Evolutionary conservation across 2,329 filamentous ascomycete species (phyloP).

Genomic region (Alternaria alternata): DNA sequence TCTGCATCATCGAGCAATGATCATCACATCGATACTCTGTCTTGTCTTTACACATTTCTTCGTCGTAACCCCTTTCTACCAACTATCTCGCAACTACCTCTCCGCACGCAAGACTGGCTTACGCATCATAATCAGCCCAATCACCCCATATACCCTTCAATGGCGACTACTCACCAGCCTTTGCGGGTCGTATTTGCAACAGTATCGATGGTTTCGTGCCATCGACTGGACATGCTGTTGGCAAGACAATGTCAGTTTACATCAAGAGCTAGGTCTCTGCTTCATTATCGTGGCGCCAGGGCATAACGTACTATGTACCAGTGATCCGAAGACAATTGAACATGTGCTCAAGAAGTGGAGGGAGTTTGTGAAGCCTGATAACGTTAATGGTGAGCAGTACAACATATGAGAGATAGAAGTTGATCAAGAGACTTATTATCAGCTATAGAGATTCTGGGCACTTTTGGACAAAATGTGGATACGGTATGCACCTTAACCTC

Average conservation of each 20-base stretch:
- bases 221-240: constrained; percentile 27
- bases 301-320: constrained; percentile 24
- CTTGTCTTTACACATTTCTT: constrained; percentile 10
- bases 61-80: background rate
- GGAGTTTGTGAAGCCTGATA: constrained; percentile 32
- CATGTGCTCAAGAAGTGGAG: constrained; percentile 27
- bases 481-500: constrained; percentile 26
- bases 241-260: constrained; percentile 20
- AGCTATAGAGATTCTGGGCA: constrained; percentile 20
- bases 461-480: constrained; percentile 32
- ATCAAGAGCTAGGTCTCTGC: constrained; percentile 22
- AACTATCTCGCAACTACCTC: constrained; percentile 26
- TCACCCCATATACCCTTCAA: constrained; percentile 23
- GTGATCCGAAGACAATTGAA: constrained; percentile 25
- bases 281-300: constrained; percentile 28
- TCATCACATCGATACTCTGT: constrained; percentile 3
- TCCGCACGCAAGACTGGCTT: constrained; percentile 24
- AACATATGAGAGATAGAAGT: background rate
- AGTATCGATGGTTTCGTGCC: constrained; percentile 24
- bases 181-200: constrained; percentile 1
- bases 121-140: constrained; percentile 22
- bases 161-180: constrained; percentile 18
- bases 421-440: background rate
- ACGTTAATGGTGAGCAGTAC: constrained; percentile 26
- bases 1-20: constrained; percentile 7